Percentiles rank a stretch among this genome's conserved stretches.
These are phyloP conservation scores for Penicillium coffeae DNA, from an alignment of 495 filamentous ascomycete species.

Conservation along the genomic window DNA sequence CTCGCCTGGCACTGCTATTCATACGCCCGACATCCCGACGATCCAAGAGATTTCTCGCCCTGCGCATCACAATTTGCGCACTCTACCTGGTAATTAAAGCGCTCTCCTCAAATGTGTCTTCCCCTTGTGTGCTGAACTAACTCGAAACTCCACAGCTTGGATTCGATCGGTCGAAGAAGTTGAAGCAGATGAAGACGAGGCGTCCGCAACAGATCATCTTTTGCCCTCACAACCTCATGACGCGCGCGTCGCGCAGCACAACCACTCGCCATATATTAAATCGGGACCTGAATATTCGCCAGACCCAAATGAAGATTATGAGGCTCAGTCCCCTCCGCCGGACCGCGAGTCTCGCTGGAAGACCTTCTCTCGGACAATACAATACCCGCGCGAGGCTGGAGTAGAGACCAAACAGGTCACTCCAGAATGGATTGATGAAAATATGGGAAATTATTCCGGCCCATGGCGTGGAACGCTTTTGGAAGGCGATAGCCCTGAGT, in stretches of 20 bases:
- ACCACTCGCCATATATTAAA: conserved; percentile 48
- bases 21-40: conserved; percentile 15
- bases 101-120: too few relatives aligned
- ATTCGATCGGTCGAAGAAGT: conserved; percentile 33
- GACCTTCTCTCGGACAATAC: conserved; percentile 52
- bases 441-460: conserved; percentile 50
- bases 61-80: conserved; percentile 18
- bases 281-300: conserved; percentile 18
- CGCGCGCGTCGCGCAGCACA: conserved; percentile 57
- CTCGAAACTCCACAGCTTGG: conserved; percentile 30
- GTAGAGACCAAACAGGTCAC: conserved; percentile 49
- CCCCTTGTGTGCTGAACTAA: background rate
- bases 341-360: conserved; percentile 57
- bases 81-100: conserved; percentile 38
- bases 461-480: conserved; percentile 53
- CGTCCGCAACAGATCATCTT: conserved; percentile 28
- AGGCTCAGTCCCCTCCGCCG: background rate
- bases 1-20: conserved; percentile 17
- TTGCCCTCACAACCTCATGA: conserved; percentile 46
- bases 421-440: conserved; percentile 56
- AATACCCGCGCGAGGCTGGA: conserved; percentile 46
- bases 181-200: conserved; percentile 26
- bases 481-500: conserved; percentile 43
- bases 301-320: conserved; percentile 7
- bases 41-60: conserved; percentile 11